Percentiles rank a stretch among this genome's conserved stretches.
Conservation (phyloP, 192 early-diverging fungal species). For the Helicostylum pulchrum region DNA sequence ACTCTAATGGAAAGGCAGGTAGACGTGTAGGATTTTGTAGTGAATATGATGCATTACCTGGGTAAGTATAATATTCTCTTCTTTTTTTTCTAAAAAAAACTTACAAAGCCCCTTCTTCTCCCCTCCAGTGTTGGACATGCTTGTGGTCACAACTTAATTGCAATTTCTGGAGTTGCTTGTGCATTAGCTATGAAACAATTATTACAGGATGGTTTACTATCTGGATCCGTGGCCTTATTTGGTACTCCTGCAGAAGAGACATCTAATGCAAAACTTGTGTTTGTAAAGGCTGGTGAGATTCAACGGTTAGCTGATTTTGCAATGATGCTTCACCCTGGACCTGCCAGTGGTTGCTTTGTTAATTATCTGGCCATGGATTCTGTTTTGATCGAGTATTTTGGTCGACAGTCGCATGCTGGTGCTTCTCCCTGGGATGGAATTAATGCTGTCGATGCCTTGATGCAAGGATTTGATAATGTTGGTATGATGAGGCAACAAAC, state of each 20-base stretch:
- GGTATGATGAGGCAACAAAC: conserved; percentile 58
- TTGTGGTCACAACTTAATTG: conserved; percentile 71
- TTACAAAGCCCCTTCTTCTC: too few species aligned
- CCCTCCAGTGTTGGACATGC: conserved; percentile 45
- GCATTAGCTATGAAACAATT: conserved; percentile 47
- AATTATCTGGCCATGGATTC: conserved; percentile 36
- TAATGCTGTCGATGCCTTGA: conserved; percentile 65
- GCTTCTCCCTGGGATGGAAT: conserved; percentile 55
- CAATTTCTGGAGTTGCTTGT: conserved; percentile 58
- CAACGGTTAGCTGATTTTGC: conserved; percentile 59
- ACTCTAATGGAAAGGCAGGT: conserved; percentile 41
- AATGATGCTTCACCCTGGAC: conserved; percentile 61
- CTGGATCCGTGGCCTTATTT: conserved; percentile 57
- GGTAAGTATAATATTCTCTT: conserved; percentile 17
- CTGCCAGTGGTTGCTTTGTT: conserved; percentile 33
- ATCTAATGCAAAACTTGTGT: conserved; percentile 66
- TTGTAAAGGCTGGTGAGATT: conserved; percentile 64
- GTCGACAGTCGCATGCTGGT: conserved; percentile 56
- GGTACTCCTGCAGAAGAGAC: conserved; percentile 70
- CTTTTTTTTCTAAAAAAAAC: conserved; percentile 5
- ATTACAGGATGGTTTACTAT: conserved; percentile 37
- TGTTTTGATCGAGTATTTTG: conserved; percentile 50
- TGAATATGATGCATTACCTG: conserved; percentile 71
- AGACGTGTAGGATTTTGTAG: conserved; percentile 49
- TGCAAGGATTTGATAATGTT: conserved; percentile 45